phyloP scores from a whole-genome alignment of 2,329 filamentous ascomycete genomes.

The Sclerotinia trifoliorum region DNA sequence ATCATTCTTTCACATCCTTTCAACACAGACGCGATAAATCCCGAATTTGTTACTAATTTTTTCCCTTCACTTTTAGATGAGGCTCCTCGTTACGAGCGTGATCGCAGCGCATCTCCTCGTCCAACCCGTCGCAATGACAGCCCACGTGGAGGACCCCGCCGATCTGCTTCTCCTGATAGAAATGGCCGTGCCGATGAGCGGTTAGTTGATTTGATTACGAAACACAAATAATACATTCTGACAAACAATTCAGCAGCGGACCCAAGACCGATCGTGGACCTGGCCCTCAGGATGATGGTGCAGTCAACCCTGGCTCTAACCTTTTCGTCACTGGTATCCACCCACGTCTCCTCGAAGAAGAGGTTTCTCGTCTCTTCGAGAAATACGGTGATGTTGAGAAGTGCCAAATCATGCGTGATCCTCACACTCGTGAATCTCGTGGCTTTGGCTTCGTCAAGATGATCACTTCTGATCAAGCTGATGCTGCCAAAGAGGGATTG shows the following conservation, averaged over 20 bases:
- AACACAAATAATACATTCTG: conserved; percentile 19
- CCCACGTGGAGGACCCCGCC: conserved; percentile 57
- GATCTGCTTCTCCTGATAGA: conserved; percentile 59
- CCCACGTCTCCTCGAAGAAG: conserved; percentile 82
- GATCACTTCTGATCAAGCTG: conserved; percentile 90
- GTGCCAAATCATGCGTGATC: conserved; percentile 99
- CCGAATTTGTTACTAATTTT: conserved; percentile 21
- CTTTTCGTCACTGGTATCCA: conserved; percentile 98
- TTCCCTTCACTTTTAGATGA: conserved; percentile 50
- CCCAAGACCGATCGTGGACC: conserved; percentile 54
- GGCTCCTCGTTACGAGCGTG: conserved; percentile 64
- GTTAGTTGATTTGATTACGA: conserved; percentile 40
- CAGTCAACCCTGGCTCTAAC: conserved; percentile 92
- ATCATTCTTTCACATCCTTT: background rate
- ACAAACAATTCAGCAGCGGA: conserved; percentile 39
- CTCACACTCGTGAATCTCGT: conserved; percentile 96
- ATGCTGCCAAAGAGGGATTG: conserved; percentile 93
- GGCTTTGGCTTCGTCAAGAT: conserved; percentile 99
- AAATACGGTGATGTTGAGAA: conserved; percentile 99
- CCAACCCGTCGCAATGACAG: conserved; percentile 55
- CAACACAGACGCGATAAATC: background rate
- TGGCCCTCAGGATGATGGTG: conserved; percentile 66
- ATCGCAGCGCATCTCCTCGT: conserved; percentile 64
- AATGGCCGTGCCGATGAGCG: conserved; percentile 48
- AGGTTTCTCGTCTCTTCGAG: conserved; percentile 93